A percentile compares a stretch with the other conserved stretches of the same genome.
Evolutionary conservation across 306 rosid species (phyloP).

Genomic region (Prosopis cineraria): DNA sequence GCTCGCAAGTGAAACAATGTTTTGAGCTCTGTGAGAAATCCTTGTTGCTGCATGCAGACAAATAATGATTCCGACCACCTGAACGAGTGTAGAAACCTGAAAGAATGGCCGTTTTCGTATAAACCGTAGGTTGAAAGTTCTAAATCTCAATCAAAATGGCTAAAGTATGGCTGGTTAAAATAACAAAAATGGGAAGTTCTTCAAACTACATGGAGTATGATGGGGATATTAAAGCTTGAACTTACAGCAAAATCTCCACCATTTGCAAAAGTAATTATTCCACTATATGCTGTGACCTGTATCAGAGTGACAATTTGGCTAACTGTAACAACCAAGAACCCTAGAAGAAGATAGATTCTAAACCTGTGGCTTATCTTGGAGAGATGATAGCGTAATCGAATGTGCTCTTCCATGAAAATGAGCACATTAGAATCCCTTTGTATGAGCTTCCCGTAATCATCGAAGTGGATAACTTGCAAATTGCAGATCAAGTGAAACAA

Average conservation of each 20-base stretch:
- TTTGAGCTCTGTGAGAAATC: slow-evolving; percentile 87
- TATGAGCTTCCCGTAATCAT: slow-evolving; percentile 74
- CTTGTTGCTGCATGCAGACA: slow-evolving; percentile 83
- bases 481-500: slow-evolving; percentile 83
- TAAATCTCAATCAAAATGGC: neutral
- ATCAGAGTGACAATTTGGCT: slow-evolving; percentile 72
- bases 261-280: slow-evolving; percentile 51
- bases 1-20: slow-evolving; percentile 69
- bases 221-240: slow-evolving; percentile 30
- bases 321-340: slow-evolving; percentile 68
- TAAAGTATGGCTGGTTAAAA: neutral
- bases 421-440: slow-evolving; percentile 66
- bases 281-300: slow-evolving; percentile 60
- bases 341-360: slow-evolving; percentile 73
- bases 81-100: slow-evolving; percentile 79
- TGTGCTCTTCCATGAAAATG: slow-evolving; percentile 74
- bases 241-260: slow-evolving; percentile 93
- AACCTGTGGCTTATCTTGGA: slow-evolving; percentile 88
- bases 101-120: no score
- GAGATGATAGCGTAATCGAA: slow-evolving; percentile 72
- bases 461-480: slow-evolving; percentile 81
- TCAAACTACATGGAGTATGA: slow-evolving; percentile 25
- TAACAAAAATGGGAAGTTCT: neutral
- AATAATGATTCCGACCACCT: slow-evolving; percentile 76
- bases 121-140: neutral